Percentiles rank a stretch among this genome's conserved stretches.
Conservation (phyloP, 306 rosid species). For the Clitoria ternatea region DNA sequence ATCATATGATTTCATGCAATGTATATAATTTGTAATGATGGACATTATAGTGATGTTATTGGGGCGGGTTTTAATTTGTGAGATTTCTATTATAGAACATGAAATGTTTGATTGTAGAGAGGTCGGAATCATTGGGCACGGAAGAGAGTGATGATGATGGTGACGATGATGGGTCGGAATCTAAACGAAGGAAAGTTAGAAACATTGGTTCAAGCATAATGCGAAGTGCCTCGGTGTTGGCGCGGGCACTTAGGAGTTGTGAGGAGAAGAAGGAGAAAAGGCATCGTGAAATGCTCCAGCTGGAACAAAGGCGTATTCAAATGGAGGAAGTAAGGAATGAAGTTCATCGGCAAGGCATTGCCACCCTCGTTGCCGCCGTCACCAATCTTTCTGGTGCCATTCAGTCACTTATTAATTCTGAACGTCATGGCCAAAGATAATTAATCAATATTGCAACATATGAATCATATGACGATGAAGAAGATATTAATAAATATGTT, state of each 20-base stretch:
- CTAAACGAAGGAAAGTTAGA: conserved; percentile 42
- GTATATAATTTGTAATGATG: not conserved
- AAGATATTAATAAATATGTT: not conserved
- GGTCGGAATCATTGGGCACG: conserved; percentile 43
- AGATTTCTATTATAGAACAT: not conserved
- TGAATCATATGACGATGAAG: too few species aligned
- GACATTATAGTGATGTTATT: not conserved
- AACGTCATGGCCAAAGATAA: conserved; percentile 42
- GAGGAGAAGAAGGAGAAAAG: conserved; percentile 57
- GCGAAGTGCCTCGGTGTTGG: conserved; percentile 45
- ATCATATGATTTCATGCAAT: conserved; percentile 4
- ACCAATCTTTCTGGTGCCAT: conserved; percentile 59
- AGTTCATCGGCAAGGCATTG: conserved; percentile 49
- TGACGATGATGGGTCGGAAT: conserved; percentile 17
- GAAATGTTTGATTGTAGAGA: conserved; percentile 23
- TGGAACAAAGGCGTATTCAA: conserved; percentile 40
- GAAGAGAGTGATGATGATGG: conserved; percentile 39
- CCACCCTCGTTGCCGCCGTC: conserved; percentile 44
- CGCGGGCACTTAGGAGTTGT: conserved; percentile 36
- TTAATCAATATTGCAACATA: not conserved
- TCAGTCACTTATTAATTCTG: conserved; percentile 45
- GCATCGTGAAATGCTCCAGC: conserved; percentile 48
- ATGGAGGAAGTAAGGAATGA: conserved; percentile 49
- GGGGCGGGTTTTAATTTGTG: not conserved
- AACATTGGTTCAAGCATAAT: conserved; percentile 55